These are phyloP conservation scores for Silene coronaria DNA, from an alignment of 179 eudicot genomes.

Conservation along the genomic window DNA sequence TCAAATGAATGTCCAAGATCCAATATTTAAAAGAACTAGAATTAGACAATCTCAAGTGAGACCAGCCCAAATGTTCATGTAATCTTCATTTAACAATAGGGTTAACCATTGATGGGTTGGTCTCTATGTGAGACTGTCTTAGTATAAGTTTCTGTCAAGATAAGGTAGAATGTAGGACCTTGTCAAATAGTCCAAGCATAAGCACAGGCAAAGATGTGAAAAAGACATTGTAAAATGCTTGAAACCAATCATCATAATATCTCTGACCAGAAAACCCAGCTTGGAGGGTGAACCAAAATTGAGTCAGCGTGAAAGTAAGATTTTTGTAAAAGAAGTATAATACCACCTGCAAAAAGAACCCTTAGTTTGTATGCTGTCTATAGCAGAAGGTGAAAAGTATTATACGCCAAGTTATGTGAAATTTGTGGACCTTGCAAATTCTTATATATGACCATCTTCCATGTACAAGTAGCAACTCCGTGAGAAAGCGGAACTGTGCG, in stretches of 20 bases:
- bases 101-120: not conserved
- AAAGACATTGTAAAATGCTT: slow-evolving; percentile 84
- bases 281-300: slow-evolving; percentile 92
- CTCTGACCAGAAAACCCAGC: slow-evolving; percentile 97
- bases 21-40: not conserved
- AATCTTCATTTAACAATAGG: too few species aligned
- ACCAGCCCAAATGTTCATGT: not conserved
- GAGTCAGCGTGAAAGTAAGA: slow-evolving; percentile 82
- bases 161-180: slow-evolving; percentile 41
- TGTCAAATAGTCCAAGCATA: slow-evolving; percentile 84
- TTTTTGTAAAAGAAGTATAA: slow-evolving; percentile 92
- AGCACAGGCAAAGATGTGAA: slow-evolving; percentile 92
- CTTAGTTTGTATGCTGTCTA: not conserved
- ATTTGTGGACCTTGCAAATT: slow-evolving; percentile 70
- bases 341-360: slow-evolving; percentile 65
- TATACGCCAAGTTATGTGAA: not conserved
- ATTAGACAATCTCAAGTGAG: not conserved
- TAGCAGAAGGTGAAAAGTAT: not conserved
- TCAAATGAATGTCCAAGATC: not conserved
- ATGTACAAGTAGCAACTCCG: slow-evolving; percentile 93
- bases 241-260: slow-evolving; percentile 98
- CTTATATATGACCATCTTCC: slow-evolving; percentile 97
- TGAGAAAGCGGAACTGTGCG: slow-evolving; percentile 91
- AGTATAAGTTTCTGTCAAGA: not conserved
- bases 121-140: not conserved